These are phyloP conservation scores for Epichloe glyceriae DNA, from an alignment of 2,329 filamentous ascomycete species.

Conservation along the genomic window DNA sequence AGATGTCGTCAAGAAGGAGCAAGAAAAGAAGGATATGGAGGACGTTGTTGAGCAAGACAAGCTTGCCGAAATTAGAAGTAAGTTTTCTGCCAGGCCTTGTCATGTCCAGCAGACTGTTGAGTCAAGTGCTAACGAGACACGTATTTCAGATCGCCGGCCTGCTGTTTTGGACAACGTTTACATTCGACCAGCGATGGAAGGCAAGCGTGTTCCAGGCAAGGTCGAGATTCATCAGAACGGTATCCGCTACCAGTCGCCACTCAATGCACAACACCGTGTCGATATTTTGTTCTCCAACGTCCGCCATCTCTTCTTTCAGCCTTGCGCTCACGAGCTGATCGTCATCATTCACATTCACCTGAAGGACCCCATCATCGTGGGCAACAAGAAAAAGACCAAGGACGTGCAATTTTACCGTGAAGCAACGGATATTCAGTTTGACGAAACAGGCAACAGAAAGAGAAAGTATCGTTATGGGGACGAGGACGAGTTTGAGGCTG, in stretches of 20 bases:
- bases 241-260: slow-evolving; percentile 81
- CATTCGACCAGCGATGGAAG: slow-evolving; percentile 87
- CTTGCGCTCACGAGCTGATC: slow-evolving; percentile 88
- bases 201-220: slow-evolving; percentile 89
- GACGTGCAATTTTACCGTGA: slow-evolving; percentile 98
- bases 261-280: slow-evolving; percentile 70
- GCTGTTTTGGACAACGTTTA: slow-evolving; percentile 88
- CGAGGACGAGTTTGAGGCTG: slow-evolving; percentile 96
- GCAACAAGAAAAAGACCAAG: slow-evolving; percentile 95
- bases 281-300: slow-evolving; percentile 97
- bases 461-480: slow-evolving; percentile 96
- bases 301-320: slow-evolving; percentile 97
- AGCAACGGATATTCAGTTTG: slow-evolving; percentile 96
- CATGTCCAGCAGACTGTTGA: neutral
- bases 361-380: slow-evolving; percentile 95
- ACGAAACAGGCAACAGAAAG: slow-evolving; percentile 96
- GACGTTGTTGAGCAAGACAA: slow-evolving; percentile 99
- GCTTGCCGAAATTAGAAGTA: slow-evolving; percentile 83
- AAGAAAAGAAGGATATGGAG: slow-evolving; percentile 99
- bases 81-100: slow-evolving; percentile 18
- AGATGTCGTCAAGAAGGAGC: slow-evolving; percentile 79
- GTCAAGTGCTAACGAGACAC: neutral
- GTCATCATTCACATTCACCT: slow-evolving; percentile 97
- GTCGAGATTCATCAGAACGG: slow-evolving; percentile 98
- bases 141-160: slow-evolving; percentile 61